Percentiles rank a stretch among this genome's conserved stretches.
These are phyloP conservation scores for Pythium aquatile DNA, from an alignment of 352 stramenopile genomes.

Conservation along the genomic window DNA sequence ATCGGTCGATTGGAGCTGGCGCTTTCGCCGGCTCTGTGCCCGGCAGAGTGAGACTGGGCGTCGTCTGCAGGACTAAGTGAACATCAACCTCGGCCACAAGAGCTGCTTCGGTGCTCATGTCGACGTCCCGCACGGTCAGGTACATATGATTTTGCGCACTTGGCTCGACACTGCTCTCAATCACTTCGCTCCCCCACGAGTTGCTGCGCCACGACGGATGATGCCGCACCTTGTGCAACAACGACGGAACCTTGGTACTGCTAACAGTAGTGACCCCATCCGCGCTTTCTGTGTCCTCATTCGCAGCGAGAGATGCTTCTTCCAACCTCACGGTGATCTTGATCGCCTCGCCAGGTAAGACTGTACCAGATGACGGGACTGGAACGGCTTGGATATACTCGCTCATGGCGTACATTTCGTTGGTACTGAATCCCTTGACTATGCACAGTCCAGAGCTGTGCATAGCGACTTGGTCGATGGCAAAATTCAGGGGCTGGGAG, in stretches of 20 bases:
- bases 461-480: slow-evolving; percentile 67
- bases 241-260: slow-evolving; percentile 18
- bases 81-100: slow-evolving; percentile 67
- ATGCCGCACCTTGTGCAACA: slow-evolving; percentile 75
- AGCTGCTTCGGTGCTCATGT: slow-evolving; percentile 50
- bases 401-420: slow-evolving; percentile 71
- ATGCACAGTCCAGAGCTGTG: slow-evolving; percentile 62
- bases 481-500: slow-evolving; percentile 65
- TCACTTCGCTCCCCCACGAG: slow-evolving; percentile 69
- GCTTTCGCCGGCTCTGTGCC: slow-evolving; percentile 10
- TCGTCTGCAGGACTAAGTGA: slow-evolving; percentile 56
- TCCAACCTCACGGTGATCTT: slow-evolving; percentile 82
- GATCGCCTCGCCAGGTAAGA: slow-evolving; percentile 66
- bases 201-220: slow-evolving; percentile 83
- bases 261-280: slow-evolving; percentile 10
- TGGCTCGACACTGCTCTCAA: slow-evolving; percentile 38
- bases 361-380: slow-evolving; percentile 66
- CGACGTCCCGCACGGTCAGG: slow-evolving; percentile 66
- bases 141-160: slow-evolving; percentile 71
- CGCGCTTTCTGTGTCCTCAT: slow-evolving; percentile 13
- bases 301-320: slow-evolving; percentile 40
- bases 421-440: slow-evolving; percentile 48
- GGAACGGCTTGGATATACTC: slow-evolving; percentile 77
- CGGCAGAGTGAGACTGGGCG: neutral
- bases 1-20: slow-evolving; percentile 19